A percentile compares a stretch with the other conserved stretches of the same genome.
phyloP scores from a whole-genome alignment of 352 stramenopile genomes.

The Halophytophthora polymorphica region DNA sequence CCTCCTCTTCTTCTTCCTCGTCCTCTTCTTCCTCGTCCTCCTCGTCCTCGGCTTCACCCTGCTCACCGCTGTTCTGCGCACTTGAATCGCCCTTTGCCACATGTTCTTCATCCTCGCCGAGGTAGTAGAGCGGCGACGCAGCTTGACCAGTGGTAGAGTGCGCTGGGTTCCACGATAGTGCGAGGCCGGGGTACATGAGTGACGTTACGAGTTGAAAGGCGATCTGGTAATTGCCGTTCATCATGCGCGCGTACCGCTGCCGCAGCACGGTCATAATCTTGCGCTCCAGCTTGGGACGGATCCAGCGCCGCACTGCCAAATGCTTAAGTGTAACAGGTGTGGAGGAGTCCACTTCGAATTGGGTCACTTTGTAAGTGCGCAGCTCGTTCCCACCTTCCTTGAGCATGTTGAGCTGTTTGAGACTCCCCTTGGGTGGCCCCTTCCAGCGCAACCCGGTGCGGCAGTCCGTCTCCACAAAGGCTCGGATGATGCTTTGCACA shows the following conservation, averaged over 20 bases:
- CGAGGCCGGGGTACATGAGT: conserved; percentile 18
- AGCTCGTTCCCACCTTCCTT: neutral
- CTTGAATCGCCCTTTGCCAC: conserved; percentile 2
- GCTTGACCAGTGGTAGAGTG: conserved; percentile 18
- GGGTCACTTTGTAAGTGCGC: conserved; percentile 7
- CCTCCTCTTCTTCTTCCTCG: conserved; percentile 6
- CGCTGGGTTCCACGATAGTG: conserved; percentile 33
- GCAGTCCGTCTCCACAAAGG: conserved; percentile 47
- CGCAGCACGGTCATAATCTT: conserved; percentile 43
- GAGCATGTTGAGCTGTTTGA: conserved; percentile 24
- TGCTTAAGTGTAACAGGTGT: conserved; percentile 40
- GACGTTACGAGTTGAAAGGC: conserved; percentile 14
- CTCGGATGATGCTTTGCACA: conserved; percentile 49
- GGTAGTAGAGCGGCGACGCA: conserved; percentile 37
- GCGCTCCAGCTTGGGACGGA: conserved; percentile 37
- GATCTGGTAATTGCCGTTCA: conserved; percentile 38
- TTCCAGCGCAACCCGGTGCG: conserved; percentile 32
- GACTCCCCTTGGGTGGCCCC: conserved; percentile 14
- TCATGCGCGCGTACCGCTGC: conserved; percentile 40
- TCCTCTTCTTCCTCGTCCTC: conserved; percentile 4
- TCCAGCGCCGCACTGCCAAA: conserved; percentile 42
- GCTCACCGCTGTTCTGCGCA: conserved; percentile 7
- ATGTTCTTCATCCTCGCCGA: conserved; percentile 25
- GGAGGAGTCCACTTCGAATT: conserved; percentile 1
- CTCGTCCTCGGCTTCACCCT: conserved; percentile 11